These are phyloP conservation scores for Aspergillus ostianus DNA, from an alignment of 495 filamentous ascomycete genomes.

Conservation along the genomic window DNA sequence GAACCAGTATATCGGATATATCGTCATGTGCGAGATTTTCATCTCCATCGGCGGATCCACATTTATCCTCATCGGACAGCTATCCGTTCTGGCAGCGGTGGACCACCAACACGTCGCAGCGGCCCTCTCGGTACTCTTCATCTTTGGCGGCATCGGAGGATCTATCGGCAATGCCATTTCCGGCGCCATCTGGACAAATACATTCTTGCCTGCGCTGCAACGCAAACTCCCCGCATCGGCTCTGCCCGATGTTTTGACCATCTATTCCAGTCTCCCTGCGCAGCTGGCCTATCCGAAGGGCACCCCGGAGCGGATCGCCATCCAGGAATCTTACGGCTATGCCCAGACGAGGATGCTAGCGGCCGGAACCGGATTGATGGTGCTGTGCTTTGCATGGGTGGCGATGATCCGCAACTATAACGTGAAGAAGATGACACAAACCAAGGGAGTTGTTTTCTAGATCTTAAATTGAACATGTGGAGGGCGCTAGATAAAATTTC, in stretches of 20 bases:
- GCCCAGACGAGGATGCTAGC: slow-evolving; percentile 55
- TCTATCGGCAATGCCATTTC: slow-evolving; percentile 62
- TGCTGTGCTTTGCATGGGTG: slow-evolving; percentile 42
- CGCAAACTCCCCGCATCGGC: slow-evolving; percentile 52
- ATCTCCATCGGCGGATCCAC: slow-evolving; percentile 61
- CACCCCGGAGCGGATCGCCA: slow-evolving; percentile 48
- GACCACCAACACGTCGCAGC: slow-evolving; percentile 65
- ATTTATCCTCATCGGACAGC: slow-evolving; percentile 61
- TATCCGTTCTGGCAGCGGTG: slow-evolving; percentile 65
- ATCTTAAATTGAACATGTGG: no score
- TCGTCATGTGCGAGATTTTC: slow-evolving; percentile 74
- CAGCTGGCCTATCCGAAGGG: slow-evolving; percentile 55
- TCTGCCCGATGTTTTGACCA: slow-evolving; percentile 36
- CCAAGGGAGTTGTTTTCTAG: slow-evolving; percentile 29
- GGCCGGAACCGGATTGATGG: slow-evolving; percentile 44
- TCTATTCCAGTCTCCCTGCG: slow-evolving; percentile 47
- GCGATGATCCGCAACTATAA: slow-evolving; percentile 54
- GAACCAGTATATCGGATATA: slow-evolving; percentile 56
- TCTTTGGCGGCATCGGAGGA: slow-evolving; percentile 64
- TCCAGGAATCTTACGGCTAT: slow-evolving; percentile 55
- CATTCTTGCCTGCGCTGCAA: slow-evolving; percentile 52
- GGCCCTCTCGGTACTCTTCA: slow-evolving; percentile 59
- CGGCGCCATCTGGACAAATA: slow-evolving; percentile 64
- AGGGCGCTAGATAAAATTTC: no score
- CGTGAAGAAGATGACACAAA: slow-evolving; percentile 50